Percentiles rank a stretch among this genome's conserved stretches.
Evolutionary conservation across 2,329 filamentous ascomycete species (phyloP).

Genomic region (Mycosphaerella arachidis): DNA sequence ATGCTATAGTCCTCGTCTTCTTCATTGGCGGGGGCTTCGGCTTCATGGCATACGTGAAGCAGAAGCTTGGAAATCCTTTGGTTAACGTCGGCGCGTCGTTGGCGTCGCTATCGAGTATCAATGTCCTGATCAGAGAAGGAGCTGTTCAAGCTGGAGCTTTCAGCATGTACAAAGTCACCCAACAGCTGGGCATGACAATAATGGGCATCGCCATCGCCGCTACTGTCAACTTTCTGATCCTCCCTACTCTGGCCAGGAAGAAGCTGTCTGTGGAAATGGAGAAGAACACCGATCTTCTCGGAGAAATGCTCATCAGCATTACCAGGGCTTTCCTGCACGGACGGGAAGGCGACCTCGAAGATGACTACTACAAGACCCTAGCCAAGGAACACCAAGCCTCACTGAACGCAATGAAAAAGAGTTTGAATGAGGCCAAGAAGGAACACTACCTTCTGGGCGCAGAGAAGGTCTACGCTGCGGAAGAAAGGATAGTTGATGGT

Average conservation of each 20-base stretch:
- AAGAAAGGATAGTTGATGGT: slow-evolving; percentile 75
- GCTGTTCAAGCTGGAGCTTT: slow-evolving; percentile 78
- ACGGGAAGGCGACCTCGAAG: slow-evolving; percentile 69
- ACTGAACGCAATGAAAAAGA: slow-evolving; percentile 67
- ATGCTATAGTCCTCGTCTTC: slow-evolving; percentile 72
- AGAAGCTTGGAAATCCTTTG: slow-evolving; percentile 36
- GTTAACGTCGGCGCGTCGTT: slow-evolving; percentile 65
- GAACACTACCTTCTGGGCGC: slow-evolving; percentile 81
- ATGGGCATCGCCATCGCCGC: slow-evolving; percentile 67
- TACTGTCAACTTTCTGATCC: slow-evolving; percentile 71
- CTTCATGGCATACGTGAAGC: slow-evolving; percentile 58
- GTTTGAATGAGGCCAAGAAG: slow-evolving; percentile 78
- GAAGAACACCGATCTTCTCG: slow-evolving; percentile 68
- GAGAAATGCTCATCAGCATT: slow-evolving; percentile 76
- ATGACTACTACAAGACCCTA: slow-evolving; percentile 59
- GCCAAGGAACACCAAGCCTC: slow-evolving; percentile 58
- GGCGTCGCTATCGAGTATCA: slow-evolving; percentile 83
- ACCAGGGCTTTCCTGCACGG: slow-evolving; percentile 80
- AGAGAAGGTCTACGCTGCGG: slow-evolving; percentile 72
- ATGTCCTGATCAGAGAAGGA: slow-evolving; percentile 85
- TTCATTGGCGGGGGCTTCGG: slow-evolving; percentile 85
- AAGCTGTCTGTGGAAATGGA: slow-evolving; percentile 70
- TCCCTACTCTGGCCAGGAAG: slow-evolving; percentile 70
- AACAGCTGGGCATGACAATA: slow-evolving; percentile 78
- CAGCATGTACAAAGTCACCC: slow-evolving; percentile 73